Conservation (phyloP, 345 rosid species). For the Trapa incisa region DNA sequence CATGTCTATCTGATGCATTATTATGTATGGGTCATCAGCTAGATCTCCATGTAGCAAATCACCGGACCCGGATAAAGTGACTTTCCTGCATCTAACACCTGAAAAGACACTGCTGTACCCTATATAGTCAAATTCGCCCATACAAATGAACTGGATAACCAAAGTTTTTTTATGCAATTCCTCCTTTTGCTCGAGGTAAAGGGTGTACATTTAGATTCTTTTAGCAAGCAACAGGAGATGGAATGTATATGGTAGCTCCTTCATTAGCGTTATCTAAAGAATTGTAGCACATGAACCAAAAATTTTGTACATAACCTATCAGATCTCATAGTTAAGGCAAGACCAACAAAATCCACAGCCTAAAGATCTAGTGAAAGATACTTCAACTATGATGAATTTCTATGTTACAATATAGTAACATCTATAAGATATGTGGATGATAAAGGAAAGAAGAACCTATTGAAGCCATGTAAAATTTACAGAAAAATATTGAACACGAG, state of each 20-base stretch:
- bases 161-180: neutral
- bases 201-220: too few species aligned
- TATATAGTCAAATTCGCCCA: neutral
- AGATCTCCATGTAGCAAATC: too few species aligned
- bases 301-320: constrained; percentile 27
- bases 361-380: neutral
- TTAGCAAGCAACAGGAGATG: too few species aligned
- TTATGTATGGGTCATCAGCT: neutral
- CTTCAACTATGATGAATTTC: neutral
- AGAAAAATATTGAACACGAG: neutral
- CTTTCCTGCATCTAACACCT: too few species aligned
- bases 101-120: too few species aligned
- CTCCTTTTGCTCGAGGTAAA: too few species aligned
- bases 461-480: neutral
- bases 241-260: neutral
- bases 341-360: constrained; percentile 7
- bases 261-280: neutral
- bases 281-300: constrained; percentile 12
- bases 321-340: constrained; percentile 7
- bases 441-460: neutral
- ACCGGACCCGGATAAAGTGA: too few species aligned
- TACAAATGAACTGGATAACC: neutral
- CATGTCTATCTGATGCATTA: neutral
- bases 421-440: neutral
- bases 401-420: neutral